Conservation (phyloP, 192 early-diverging fungal species). For the Funneliformis geosporum region DNA sequence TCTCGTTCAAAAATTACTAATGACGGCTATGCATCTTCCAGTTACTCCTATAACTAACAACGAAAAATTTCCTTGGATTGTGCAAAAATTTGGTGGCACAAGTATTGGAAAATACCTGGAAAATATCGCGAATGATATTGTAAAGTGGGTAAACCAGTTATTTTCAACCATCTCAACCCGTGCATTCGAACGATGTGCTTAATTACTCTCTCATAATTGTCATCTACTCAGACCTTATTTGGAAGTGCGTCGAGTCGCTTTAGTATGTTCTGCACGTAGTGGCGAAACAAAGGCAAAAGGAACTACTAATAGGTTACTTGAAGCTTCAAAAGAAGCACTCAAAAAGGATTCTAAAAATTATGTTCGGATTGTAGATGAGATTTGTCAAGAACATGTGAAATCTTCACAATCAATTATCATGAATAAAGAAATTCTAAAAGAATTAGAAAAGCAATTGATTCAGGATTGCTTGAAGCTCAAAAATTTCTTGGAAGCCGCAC, state of each 20-base stretch:
- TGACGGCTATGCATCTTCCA: background rate
- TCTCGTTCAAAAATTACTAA: background rate
- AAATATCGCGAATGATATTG: conserved; percentile 72
- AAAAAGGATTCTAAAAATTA: conserved; percentile 68
- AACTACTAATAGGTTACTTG: conserved; percentile 82
- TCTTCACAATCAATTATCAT: conserved; percentile 61
- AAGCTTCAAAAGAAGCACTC: conserved; percentile 72
- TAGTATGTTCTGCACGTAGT: conserved; percentile 97
- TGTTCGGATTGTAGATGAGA: conserved; percentile 78
- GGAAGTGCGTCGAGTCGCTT: conserved; percentile 74
- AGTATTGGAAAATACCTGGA: conserved; percentile 86
- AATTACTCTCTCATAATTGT: too few species aligned
- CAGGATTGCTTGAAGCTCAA: conserved; percentile 78
- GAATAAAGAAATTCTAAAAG: conserved; percentile 49
- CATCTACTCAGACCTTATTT: conserved; percentile 51
- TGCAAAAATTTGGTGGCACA: conserved; percentile 97
- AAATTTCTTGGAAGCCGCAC: conserved; percentile 89
- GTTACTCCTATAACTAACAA: conserved; percentile 13
- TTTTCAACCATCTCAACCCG: background rate
- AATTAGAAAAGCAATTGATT: conserved; percentile 63
- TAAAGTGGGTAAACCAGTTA: conserved; percentile 65
- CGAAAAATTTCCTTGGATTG: conserved; percentile 59
- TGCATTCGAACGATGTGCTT: too few species aligned
- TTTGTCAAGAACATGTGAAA: conserved; percentile 79
- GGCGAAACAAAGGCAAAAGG: conserved; percentile 84